Conservation (phyloP, 2,329 filamentous ascomycete species). For the Madurella mycetomatis region DNA sequence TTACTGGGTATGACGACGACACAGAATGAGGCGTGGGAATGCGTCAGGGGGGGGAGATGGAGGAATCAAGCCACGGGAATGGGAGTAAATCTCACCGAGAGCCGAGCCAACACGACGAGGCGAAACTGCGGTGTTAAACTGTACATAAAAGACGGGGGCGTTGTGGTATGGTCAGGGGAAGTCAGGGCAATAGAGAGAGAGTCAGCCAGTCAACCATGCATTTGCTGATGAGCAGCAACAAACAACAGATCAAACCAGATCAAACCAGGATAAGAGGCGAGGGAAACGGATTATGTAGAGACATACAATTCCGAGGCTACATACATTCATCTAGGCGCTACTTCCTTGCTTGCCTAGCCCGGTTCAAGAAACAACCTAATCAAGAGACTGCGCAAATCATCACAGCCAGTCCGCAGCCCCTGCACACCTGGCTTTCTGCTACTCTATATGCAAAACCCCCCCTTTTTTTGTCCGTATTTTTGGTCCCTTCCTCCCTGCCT, state of each 20-base stretch:
- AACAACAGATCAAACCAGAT: slow-evolving; percentile 4
- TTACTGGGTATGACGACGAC: slow-evolving; percentile 59
- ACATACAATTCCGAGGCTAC: not conserved
- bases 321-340: not conserved
- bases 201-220: too few relatives aligned
- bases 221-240: not conserved
- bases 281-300: not conserved
- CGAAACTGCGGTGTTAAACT: not conserved
- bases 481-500: not conserved
- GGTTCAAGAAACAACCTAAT: not conserved
- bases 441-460: not conserved
- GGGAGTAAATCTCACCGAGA: not conserved
- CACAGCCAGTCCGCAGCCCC: not conserved
- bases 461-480: not conserved
- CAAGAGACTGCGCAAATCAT: not conserved
- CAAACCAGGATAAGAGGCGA: too few relatives aligned
- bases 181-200: slow-evolving; percentile 4
- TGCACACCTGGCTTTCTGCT: not conserved
- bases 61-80: not conserved
- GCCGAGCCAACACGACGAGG: not conserved
- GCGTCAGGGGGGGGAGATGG: not conserved
- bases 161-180: not conserved
- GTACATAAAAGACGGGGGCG: slow-evolving; percentile 17
- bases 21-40: slow-evolving; percentile 21
- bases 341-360: not conserved